phyloP scores from a whole-genome alignment of 306 rosid species.

The Oxytropis ochrocephala region DNA sequence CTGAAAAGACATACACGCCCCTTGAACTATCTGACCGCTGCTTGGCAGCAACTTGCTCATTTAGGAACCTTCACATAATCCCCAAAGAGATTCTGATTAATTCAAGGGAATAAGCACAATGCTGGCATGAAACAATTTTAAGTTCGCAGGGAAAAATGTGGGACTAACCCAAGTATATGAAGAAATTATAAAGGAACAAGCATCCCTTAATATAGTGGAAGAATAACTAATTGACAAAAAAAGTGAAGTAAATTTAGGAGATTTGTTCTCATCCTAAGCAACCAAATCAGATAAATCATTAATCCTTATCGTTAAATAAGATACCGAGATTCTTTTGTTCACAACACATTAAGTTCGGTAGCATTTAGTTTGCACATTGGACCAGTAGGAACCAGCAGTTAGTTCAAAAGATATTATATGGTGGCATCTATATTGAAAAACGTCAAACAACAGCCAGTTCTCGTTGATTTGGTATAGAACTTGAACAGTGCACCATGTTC shows the following conservation, averaged over 20 bases:
- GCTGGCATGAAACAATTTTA: background rate
- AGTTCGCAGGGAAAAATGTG: background rate
- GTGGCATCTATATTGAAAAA: too few species aligned
- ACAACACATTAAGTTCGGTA: too few species aligned
- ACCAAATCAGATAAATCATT: too few species aligned
- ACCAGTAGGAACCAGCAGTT: too few species aligned
- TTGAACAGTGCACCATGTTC: too few species aligned
- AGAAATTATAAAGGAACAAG: background rate
- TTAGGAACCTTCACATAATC: conserved; percentile 50
- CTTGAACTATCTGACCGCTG: conserved; percentile 61
- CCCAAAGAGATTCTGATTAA: conserved; percentile 25
- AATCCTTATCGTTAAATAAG: too few species aligned
- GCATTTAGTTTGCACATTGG: too few species aligned
- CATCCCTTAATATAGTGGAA: background rate
- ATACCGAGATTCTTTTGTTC: too few species aligned
- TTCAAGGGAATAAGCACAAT: background rate
- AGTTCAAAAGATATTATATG: too few species aligned
- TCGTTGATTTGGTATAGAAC: too few species aligned
- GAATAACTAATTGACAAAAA: background rate
- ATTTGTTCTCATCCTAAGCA: background rate
- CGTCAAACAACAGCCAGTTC: too few species aligned
- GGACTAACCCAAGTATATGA: background rate
- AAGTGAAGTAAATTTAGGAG: background rate
- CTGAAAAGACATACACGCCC: conserved; percentile 90
- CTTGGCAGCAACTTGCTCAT: conserved; percentile 69